These are phyloP conservation scores for Cephalotrichum gorgonifer DNA, from an alignment of 2,329 filamentous ascomycete species.

Conservation along the genomic window DNA sequence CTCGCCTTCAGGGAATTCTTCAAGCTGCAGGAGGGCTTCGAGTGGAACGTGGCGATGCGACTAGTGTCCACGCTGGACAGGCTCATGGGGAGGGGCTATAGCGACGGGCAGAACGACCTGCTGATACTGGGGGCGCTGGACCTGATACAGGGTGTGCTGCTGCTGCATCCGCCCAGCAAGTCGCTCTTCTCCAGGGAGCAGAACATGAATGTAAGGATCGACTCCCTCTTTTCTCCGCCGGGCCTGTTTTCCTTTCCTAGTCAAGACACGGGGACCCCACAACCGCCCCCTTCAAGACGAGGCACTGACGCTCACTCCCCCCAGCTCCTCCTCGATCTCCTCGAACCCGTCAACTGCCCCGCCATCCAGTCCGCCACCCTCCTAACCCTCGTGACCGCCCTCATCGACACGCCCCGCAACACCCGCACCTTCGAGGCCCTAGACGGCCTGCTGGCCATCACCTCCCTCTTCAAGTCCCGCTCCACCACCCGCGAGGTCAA, in stretches of 20 bases:
- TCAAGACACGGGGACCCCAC: too few relatives aligned
- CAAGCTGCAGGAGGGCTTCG: constrained; percentile 90
- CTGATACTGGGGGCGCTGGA: constrained; percentile 83
- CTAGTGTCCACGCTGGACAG: constrained; percentile 79
- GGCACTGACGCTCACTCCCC: neutral
- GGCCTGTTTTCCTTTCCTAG: too few relatives aligned
- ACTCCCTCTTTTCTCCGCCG: too few relatives aligned
- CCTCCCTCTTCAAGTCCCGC: constrained; percentile 83
- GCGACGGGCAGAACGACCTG: constrained; percentile 74
- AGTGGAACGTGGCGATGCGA: constrained; percentile 90
- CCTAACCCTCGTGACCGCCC: constrained; percentile 77
- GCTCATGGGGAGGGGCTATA: constrained; percentile 64
- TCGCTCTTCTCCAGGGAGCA: constrained; percentile 78
- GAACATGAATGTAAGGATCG: constrained; percentile 72
- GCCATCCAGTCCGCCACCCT: constrained; percentile 86
- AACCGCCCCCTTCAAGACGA: neutral
- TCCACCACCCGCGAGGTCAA: constrained; percentile 82
- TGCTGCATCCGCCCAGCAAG: constrained; percentile 85
- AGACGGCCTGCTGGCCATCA: constrained; percentile 84
- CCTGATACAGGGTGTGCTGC: constrained; percentile 75
- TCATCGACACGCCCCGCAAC: constrained; percentile 78
- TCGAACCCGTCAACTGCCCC: constrained; percentile 85
- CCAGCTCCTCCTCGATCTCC: constrained; percentile 79
- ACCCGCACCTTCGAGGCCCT: constrained; percentile 86
- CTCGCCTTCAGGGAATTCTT: constrained; percentile 93